Conservation (phyloP, 495 filamentous ascomycete genomes). For the Pseudoneurospora amorphoporcata region DNA sequence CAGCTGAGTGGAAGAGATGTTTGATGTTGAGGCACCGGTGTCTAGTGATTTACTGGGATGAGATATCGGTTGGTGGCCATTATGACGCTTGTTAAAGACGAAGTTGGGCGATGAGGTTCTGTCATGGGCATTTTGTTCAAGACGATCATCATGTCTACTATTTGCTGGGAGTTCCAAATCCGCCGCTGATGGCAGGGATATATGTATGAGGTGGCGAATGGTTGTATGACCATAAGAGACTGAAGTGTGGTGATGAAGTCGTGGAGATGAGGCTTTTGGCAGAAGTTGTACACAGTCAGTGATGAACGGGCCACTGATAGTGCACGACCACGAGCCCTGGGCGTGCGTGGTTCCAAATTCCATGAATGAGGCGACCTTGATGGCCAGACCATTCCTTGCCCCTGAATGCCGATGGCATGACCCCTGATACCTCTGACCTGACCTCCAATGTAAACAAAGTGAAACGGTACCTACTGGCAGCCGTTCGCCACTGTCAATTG, state of each 20-base stretch:
- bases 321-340: not conserved
- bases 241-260: not conserved
- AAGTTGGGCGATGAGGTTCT: not conserved
- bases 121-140: not conserved
- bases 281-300: not conserved
- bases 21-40: not conserved
- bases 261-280: not conserved
- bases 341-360: not conserved
- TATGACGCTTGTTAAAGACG: not conserved
- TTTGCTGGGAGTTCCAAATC: not conserved
- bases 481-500: not conserved
- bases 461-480: not conserved
- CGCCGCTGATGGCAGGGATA: not conserved
- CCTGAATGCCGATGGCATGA: not conserved
- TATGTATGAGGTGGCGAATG: not conserved
- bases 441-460: not conserved
- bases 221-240: not conserved
- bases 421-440: not conserved
- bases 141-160: not conserved
- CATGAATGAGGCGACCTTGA: not conserved
- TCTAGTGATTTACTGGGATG: not conserved
- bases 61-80: not conserved
- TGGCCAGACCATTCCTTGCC: not conserved
- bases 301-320: not conserved
- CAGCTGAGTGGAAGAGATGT: not conserved